Percentiles rank a stretch among this genome's conserved stretches.
Evolutionary conservation across 2,329 filamentous ascomycete genomes (phyloP).

Genomic region (Phoma herbarum): DNA sequence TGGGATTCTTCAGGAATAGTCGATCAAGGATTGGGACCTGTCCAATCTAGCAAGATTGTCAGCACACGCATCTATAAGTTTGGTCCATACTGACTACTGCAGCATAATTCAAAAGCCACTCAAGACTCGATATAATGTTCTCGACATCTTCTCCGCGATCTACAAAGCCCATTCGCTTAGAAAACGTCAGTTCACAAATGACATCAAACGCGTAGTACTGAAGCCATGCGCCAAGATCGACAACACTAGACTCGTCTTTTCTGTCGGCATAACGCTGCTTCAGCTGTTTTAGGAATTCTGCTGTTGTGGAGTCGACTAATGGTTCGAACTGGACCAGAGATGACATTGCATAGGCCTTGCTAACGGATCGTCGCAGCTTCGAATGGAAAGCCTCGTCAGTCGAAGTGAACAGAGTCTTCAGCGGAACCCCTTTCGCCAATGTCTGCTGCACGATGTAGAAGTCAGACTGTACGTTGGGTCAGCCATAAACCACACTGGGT

Average conservation of each 20-base stretch:
- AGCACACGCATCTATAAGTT: background rate
- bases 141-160: slow-evolving; percentile 27
- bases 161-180: slow-evolving; percentile 31
- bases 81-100: slow-evolving; percentile 16
- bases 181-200: slow-evolving; percentile 41
- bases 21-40: slow-evolving; percentile 23
- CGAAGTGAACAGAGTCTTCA: slow-evolving; percentile 48
- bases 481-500: background rate
- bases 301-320: slow-evolving; percentile 35
- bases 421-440: slow-evolving; percentile 28
- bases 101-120: slow-evolving; percentile 20
- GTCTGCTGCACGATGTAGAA: slow-evolving; percentile 43
- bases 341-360: slow-evolving; percentile 53
- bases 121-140: slow-evolving; percentile 20
- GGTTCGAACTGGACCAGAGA: slow-evolving; percentile 42
- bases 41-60: slow-evolving; percentile 12
- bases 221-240: slow-evolving; percentile 40
- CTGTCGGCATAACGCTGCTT: slow-evolving; percentile 15
- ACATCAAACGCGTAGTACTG: slow-evolving; percentile 55
- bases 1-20: slow-evolving; percentile 25
- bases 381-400: slow-evolving; percentile 54
- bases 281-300: slow-evolving; percentile 29
- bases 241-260: slow-evolving; percentile 3
- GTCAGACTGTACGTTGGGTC: slow-evolving; percentile 22
- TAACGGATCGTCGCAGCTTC: slow-evolving; percentile 45